Conservation (phyloP, 2,329 filamentous ascomycete genomes). For the Fusarium sp. region DNA sequence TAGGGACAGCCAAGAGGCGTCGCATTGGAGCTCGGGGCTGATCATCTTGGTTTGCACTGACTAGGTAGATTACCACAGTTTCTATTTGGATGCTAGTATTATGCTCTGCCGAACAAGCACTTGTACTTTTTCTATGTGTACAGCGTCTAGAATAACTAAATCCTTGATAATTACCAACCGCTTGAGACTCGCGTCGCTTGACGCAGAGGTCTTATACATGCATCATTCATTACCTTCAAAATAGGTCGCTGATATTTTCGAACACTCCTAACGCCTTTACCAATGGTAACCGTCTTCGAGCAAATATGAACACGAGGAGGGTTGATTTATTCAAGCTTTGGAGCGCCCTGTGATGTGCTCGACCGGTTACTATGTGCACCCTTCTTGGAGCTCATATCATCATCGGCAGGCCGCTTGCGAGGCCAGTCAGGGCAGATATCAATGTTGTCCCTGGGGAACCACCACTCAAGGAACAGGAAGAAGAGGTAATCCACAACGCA, state of each 20-base stretch:
- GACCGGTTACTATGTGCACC: conserved; percentile 47
- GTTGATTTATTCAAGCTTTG: conserved; percentile 39
- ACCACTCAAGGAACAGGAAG: conserved; percentile 88
- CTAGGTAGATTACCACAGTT: conserved; percentile 9
- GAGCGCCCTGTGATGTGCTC: conserved; percentile 46
- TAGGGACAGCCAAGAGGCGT: conserved; percentile 51
- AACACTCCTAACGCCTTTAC: conserved; percentile 11
- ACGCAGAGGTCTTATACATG: neutral
- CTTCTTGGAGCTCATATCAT: conserved; percentile 46
- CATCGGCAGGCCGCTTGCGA: conserved; percentile 67
- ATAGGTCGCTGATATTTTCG: neutral
- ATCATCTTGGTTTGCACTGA: neutral
- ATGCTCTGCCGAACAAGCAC: conserved; percentile 25
- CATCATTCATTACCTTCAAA: neutral
- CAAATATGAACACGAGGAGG: neutral
- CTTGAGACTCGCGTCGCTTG: conserved; percentile 16
- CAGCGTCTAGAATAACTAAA: conserved; percentile 43
- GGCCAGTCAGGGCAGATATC: conserved; percentile 95
- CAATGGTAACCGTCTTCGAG: neutral
- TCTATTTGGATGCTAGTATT: conserved; percentile 22
- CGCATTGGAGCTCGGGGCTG: conserved; percentile 51
- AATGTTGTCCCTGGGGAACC: conserved; percentile 85
- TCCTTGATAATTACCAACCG: conserved; percentile 37
- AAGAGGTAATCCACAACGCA: conserved; percentile 94
- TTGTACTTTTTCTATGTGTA: conserved; percentile 38